A percentile compares a stretch with the other conserved stretches of the same genome.
Conservation (phyloP, 352 stramenopile genomes). For the Phytophthora tentaculata region DNA sequence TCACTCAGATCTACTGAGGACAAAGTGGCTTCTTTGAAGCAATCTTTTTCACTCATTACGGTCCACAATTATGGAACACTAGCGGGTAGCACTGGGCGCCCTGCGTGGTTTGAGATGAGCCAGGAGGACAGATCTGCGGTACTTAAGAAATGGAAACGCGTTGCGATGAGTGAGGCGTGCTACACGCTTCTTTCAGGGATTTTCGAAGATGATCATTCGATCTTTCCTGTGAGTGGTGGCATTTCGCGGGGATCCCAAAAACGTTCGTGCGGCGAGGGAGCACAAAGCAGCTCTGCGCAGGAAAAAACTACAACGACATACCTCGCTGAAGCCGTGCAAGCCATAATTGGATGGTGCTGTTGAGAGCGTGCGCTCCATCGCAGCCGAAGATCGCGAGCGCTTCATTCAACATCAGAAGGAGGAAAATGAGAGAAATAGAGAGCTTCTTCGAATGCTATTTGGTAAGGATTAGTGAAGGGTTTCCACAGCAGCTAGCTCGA, state of each 20-base stretch:
- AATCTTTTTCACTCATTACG: background rate
- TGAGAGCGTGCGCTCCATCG: background rate
- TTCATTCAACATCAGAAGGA: background rate
- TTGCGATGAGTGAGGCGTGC: background rate
- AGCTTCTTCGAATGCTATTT: background rate
- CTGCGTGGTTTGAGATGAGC: background rate
- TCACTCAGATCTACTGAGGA: background rate
- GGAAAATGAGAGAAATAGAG: slow-evolving; percentile 1
- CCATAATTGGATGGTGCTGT: background rate
- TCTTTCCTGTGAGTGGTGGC: background rate
- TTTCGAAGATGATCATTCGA: background rate
- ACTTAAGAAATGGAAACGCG: background rate
- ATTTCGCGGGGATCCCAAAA: background rate
- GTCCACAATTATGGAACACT: background rate
- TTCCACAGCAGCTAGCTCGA: too few relatives aligned
- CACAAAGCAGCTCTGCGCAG: background rate
- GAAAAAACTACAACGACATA: background rate
- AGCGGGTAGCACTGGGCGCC: background rate
- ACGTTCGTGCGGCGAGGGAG: background rate
- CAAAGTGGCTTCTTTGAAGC: background rate
- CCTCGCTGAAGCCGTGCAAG: background rate
- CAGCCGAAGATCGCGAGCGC: background rate
- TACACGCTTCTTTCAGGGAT: background rate
- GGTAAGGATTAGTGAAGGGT: background rate
- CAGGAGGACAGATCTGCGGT: background rate